Conservation (phyloP, 768 basidiomycete genomes). For the Guyanaporus albipodus region DNA sequence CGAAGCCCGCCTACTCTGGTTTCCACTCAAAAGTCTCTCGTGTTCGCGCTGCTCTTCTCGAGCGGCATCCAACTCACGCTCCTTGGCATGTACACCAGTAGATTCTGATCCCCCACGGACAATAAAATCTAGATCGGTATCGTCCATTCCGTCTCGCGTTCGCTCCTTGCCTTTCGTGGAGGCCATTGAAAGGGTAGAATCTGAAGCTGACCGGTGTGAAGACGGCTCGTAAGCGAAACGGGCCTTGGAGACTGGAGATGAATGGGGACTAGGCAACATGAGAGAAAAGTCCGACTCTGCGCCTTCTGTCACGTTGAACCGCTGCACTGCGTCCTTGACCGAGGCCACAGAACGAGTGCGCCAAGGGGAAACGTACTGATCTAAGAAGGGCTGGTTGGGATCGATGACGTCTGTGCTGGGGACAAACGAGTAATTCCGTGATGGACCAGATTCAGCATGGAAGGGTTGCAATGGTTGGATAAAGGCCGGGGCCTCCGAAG, state of each 20-base stretch:
- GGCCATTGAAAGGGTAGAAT: background rate
- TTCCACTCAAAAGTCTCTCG: conserved; percentile 38
- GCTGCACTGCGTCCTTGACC: conserved; percentile 47
- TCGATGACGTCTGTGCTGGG: background rate
- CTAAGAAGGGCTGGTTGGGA: conserved; percentile 4
- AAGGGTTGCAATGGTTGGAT: background rate
- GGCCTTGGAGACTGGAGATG: conserved; percentile 35
- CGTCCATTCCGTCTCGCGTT: conserved; percentile 27
- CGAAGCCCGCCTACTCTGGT: conserved; percentile 26
- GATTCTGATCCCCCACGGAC: conserved; percentile 42
- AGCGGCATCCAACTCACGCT: conserved; percentile 57
- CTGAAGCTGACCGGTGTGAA: background rate
- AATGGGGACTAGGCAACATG: conserved; percentile 42
- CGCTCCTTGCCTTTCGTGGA: conserved; percentile 46
- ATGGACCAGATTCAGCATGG: conserved; percentile 15
- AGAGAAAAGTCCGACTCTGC: conserved; percentile 49
- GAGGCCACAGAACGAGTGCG: conserved; percentile 36
- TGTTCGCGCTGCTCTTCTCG: conserved; percentile 47
- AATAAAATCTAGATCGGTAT: conserved; percentile 27
- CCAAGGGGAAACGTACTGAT: conserved; percentile 28
- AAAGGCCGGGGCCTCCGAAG: background rate
- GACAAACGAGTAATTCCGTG: conserved; percentile 7
- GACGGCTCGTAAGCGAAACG: conserved; percentile 18
- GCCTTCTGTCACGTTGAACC: conserved; percentile 42
- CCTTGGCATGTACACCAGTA: conserved; percentile 52